Evolutionary conservation across 768 basidiomycete species (phyloP).

Genomic region (Amanita rimosa): DNA sequence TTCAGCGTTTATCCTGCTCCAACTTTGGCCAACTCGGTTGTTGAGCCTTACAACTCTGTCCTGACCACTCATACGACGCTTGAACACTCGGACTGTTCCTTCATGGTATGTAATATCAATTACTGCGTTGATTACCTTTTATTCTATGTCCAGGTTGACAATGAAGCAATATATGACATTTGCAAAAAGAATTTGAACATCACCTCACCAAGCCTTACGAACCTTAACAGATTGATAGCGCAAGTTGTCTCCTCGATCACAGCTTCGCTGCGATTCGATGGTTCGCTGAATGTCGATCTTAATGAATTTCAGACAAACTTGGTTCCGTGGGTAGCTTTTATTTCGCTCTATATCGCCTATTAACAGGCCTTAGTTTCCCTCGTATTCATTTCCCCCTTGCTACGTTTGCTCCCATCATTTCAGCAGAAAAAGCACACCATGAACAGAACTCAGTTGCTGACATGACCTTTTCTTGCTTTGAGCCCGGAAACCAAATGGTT

Average conservation of each 20-base stretch:
- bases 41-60: conserved; percentile 98
- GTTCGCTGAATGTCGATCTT: conserved; percentile 93
- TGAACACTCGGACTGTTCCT: conserved; percentile 99
- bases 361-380: conserved; percentile 58
- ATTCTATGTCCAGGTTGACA: conserved; percentile 61
- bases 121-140: background rate
- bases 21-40: conserved; percentile 88
- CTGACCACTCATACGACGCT: conserved; percentile 98
- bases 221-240: conserved; percentile 93
- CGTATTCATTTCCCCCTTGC: conserved; percentile 98
- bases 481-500: conserved; percentile 93
- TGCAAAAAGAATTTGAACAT: conserved; percentile 94
- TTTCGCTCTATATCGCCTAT: conserved; percentile 4
- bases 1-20: conserved; percentile 97
- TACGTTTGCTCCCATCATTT: conserved; percentile 90
- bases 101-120: conserved; percentile 61
- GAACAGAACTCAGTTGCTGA: conserved; percentile 97
- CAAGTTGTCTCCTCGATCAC: conserved; percentile 98
- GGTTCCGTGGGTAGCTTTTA: conserved; percentile 63
- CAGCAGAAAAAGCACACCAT: conserved; percentile 90
- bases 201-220: conserved; percentile 77
- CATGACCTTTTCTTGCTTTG: conserved; percentile 98
- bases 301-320: conserved; percentile 99
- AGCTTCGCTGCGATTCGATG: conserved; percentile 94
- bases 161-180: conserved; percentile 99